A percentile compares a stretch with the other conserved stretches of the same genome.
phyloP scores from a whole-genome alignment of 345 rosid genomes.

The Litchi chinensis region DNA sequence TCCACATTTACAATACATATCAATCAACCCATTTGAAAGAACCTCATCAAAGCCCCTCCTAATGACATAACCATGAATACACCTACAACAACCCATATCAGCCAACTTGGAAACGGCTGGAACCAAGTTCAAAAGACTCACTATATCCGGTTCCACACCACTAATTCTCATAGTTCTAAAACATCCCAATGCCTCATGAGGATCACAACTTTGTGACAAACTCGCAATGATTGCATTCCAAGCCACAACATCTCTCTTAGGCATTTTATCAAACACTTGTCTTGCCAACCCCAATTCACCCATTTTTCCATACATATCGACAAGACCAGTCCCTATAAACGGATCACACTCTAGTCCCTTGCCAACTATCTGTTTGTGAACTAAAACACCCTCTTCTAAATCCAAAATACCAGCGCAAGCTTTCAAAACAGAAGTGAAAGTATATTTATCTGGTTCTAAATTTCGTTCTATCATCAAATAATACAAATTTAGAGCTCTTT shows the following conservation, averaged over 20 bases:
- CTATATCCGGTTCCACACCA: conserved; percentile 39
- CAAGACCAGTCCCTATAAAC: conserved; percentile 56
- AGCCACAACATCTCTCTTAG: conserved; percentile 45
- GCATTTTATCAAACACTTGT: conserved; percentile 55
- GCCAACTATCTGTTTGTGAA: conserved; percentile 37
- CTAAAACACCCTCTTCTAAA: conserved; percentile 49
- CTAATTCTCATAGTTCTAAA: conserved; percentile 42
- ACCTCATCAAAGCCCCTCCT: conserved; percentile 39
- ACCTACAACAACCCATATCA: conserved; percentile 42
- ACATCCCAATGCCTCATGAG: conserved; percentile 37
- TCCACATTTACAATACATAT: conserved; percentile 53
- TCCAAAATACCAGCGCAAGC: conserved; percentile 50
- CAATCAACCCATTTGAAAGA: conserved; percentile 56
- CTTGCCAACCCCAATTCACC: conserved; percentile 45
- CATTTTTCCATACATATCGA: conserved; percentile 54
- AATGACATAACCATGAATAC: conserved; percentile 53
- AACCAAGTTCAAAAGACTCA: conserved; percentile 54
- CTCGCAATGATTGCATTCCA: conserved; percentile 62
- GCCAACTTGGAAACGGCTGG: conserved; percentile 60
- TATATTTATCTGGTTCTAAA: conserved; percentile 55
- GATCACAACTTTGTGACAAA: conserved; percentile 35
- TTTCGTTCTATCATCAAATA: conserved; percentile 37
- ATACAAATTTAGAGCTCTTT: conserved; percentile 49
- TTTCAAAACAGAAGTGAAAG: conserved; percentile 64
- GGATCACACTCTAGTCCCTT: conserved; percentile 54